These are phyloP conservation scores for Gossypium gossypioides DNA, from an alignment of 441 rosid species.

Conservation along the genomic window DNA sequence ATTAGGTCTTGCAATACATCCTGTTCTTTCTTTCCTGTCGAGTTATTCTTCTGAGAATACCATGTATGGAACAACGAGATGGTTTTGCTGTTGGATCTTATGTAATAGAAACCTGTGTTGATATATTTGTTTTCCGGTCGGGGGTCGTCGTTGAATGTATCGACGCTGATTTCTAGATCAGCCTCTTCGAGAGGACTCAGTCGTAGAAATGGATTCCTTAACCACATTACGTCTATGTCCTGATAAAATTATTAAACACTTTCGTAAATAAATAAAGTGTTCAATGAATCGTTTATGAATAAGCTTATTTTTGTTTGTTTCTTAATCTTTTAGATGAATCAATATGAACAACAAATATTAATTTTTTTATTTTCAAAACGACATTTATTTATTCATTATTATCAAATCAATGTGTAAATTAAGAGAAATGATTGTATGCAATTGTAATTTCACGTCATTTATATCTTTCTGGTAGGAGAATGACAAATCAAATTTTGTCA, in stretches of 20 bases:
- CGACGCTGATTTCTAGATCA: neutral
- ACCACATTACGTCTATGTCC: neutral
- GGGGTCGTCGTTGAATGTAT: neutral
- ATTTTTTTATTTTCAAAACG: too few relatives aligned
- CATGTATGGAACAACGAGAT: constrained; percentile 46
- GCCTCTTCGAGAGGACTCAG: neutral
- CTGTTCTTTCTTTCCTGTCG: constrained; percentile 58
- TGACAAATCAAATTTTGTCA: too few relatives aligned
- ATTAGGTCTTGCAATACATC: constrained; percentile 43
- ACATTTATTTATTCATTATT: too few relatives aligned
- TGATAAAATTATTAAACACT: neutral
- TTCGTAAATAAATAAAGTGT: too few relatives aligned
- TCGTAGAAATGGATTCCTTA: neutral
- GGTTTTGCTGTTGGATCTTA: constrained; percentile 61
- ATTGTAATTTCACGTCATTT: too few relatives aligned
- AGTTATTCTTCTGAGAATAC: constrained; percentile 46
- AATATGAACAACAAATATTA: too few relatives aligned
- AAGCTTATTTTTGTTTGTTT: too few relatives aligned
- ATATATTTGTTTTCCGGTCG: constrained; percentile 21
- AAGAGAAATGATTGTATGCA: too few relatives aligned
- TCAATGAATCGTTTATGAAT: too few relatives aligned
- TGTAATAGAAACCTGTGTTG: constrained; percentile 65
- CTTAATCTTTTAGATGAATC: too few relatives aligned
- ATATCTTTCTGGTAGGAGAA: fast-evolving
- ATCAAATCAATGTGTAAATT: too few relatives aligned